Conservation (phyloP, 2,329 filamentous ascomycete species). For the Trichoderma arundinaceum region DNA sequence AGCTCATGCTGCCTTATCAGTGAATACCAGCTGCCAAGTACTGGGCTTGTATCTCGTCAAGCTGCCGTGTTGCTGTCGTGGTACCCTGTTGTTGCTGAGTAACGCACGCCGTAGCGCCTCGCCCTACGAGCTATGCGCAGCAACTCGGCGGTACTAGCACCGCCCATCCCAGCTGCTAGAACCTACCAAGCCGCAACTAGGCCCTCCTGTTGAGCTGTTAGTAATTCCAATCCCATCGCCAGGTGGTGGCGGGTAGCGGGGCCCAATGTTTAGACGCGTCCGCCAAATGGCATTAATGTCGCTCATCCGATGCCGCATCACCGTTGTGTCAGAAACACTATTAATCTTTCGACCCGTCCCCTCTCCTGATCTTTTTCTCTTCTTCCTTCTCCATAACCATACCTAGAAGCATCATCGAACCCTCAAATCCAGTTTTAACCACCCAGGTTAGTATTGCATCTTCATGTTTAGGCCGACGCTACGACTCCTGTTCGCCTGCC, state of each 20-base stretch:
- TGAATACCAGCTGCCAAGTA: neutral
- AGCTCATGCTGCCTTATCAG: too few species aligned
- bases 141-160: conserved; percentile 14
- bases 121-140: neutral
- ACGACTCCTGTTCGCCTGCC: conserved; percentile 1
- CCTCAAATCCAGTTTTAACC: neutral
- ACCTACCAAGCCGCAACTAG: neutral
- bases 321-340: conserved; percentile 25
- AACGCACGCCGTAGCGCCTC: neutral
- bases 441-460: conserved; percentile 17
- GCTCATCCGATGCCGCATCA: conserved; percentile 33
- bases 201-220: neutral
- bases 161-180: neutral
- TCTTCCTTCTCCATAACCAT: conserved; percentile 20
- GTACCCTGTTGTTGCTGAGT: neutral
- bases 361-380: conserved; percentile 24
- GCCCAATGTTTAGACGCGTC: neutral
- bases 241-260: neutral
- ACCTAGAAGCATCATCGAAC: neutral
- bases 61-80: neutral
- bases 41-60: neutral
- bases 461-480: conserved; percentile 9
- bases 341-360: conserved; percentile 31
- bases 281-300: conserved; percentile 13
- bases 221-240: neutral